phyloP scores from a whole-genome alignment of 441 rosid species.

The Raphanus hybrid region DNA sequence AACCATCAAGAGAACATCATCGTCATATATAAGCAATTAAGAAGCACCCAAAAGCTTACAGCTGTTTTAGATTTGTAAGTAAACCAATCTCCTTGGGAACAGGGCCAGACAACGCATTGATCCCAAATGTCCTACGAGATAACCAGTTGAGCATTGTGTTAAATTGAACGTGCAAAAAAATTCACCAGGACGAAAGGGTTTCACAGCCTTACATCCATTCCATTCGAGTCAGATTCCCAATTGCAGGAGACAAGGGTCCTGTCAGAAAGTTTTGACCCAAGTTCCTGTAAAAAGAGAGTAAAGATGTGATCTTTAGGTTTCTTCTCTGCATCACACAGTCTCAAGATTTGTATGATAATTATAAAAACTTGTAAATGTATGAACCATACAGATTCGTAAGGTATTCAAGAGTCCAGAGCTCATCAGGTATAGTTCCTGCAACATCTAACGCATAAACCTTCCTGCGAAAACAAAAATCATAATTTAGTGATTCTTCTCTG shows the following conservation, averaged over 20 bases:
- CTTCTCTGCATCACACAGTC: not conserved
- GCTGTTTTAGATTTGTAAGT: constrained; percentile 48
- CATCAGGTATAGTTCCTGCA: constrained; percentile 55
- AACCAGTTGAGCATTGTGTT: not conserved
- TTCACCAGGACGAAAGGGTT: not conserved
- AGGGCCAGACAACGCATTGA: constrained; percentile 45
- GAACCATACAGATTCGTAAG: constrained; percentile 57
- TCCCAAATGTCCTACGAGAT: constrained; percentile 20
- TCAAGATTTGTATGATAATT: not conserved
- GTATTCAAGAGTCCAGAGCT: constrained; percentile 57
- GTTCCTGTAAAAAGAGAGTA: constrained; percentile 41
- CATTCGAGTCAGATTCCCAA: constrained; percentile 35
- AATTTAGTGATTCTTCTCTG: not conserved
- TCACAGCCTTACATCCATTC: constrained; percentile 26
- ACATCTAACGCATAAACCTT: constrained; percentile 50
- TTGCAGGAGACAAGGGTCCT: constrained; percentile 37
- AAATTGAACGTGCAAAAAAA: not conserved
- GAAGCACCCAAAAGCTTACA: constrained; percentile 48
- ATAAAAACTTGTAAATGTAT: too few species aligned
- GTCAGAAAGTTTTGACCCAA: constrained; percentile 57
- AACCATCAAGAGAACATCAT: not conserved
- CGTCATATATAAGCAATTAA: not conserved
- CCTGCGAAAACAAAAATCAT: constrained; percentile 41
- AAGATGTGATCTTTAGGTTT: not conserved
- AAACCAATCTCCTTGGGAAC: constrained; percentile 58